Percentiles rank a stretch among this genome's conserved stretches.
These are phyloP conservation scores for Nicotiana benthamiana DNA, from an alignment of 257 asterid genomes.

Conservation along the genomic window DNA sequence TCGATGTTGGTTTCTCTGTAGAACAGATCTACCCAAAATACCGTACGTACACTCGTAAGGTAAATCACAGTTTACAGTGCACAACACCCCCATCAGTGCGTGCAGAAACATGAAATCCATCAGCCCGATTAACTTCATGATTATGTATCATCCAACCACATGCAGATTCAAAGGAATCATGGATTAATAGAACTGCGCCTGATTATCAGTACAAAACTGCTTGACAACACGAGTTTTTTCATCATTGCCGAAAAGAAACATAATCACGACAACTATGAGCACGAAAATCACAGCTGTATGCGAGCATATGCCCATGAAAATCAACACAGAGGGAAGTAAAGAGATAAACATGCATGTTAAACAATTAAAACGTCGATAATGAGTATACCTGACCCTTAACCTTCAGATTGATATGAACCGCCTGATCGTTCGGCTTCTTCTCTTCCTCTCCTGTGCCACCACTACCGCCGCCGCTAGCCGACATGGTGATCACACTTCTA, in stretches of 20 bases:
- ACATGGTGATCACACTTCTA: background rate
- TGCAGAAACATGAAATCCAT: background rate
- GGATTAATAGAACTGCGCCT: background rate
- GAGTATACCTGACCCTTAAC: slow-evolving; percentile 29
- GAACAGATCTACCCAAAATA: background rate
- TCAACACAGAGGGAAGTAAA: background rate
- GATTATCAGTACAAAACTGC: background rate
- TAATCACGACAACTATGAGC: background rate
- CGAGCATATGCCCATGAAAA: background rate
- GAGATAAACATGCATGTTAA: background rate
- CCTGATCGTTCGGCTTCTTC: slow-evolving; percentile 22
- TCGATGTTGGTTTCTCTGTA: background rate
- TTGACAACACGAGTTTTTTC: background rate
- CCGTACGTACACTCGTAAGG: background rate
- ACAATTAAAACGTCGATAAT: background rate
- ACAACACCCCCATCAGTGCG: background rate
- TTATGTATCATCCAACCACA: background rate
- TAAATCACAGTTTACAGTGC: background rate
- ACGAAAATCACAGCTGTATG: background rate
- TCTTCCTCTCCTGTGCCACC: slow-evolving; percentile 25
- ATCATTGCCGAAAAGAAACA: background rate
- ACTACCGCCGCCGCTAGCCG: slow-evolving; percentile 15
- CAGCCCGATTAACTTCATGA: background rate
- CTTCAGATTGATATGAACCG: slow-evolving; percentile 25
- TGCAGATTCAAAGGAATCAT: background rate